Conservation (phyloP, 805 yeast species). For the Ogataea nitratoaversa region DNA sequence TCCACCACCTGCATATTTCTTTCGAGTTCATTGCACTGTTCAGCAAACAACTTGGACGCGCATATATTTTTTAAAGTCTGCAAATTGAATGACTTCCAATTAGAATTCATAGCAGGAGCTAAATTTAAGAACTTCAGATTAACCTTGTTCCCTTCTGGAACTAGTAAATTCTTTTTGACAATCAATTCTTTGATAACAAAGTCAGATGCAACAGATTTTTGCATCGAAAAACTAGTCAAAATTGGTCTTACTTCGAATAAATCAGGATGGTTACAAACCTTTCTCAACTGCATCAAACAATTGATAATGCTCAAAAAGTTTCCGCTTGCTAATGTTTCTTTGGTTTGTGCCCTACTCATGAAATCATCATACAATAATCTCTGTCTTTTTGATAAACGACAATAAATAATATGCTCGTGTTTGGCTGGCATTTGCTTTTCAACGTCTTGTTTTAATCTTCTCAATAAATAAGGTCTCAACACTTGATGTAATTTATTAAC, state of each 20-base stretch:
- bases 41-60: constrained; percentile 42
- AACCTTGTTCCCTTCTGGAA: constrained; percentile 16
- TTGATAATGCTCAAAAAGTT: constrained; percentile 92
- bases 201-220: constrained; percentile 52
- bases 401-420: constrained; percentile 90
- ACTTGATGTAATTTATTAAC: constrained; percentile 90
- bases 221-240: constrained; percentile 80
- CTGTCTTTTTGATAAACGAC: constrained; percentile 90
- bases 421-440: constrained; percentile 99
- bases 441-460: constrained; percentile 93
- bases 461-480: constrained; percentile 81
- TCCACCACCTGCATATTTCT: constrained; percentile 30
- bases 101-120: constrained; percentile 45
- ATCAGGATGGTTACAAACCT: constrained; percentile 96
- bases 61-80: constrained; percentile 40
- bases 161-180: constrained; percentile 30
- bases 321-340: constrained; percentile 89
- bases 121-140: constrained; percentile 61
- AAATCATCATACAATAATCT: constrained; percentile 91
- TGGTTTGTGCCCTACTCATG: constrained; percentile 94
- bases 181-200: constrained; percentile 41
- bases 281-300: constrained; percentile 95
- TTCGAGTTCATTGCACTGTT: constrained; percentile 42
- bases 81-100: constrained; percentile 42
- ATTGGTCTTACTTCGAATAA: constrained; percentile 94